A percentile compares a stretch with the other conserved stretches of the same genome.
Conservation (phyloP, 345 rosid species). For the Eucalyptus cloeziana region DNA sequence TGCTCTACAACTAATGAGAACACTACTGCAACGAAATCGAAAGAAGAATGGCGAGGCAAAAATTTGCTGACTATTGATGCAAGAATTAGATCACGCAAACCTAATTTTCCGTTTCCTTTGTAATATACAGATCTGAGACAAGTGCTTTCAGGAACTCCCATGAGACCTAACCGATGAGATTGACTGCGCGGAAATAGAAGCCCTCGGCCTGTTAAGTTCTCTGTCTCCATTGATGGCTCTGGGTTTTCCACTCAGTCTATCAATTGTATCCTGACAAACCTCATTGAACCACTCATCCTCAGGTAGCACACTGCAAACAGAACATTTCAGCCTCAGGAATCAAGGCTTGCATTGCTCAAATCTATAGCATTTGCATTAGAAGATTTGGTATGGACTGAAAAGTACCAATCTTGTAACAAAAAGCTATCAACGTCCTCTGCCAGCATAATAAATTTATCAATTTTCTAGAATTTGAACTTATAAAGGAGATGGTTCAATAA, state of each 20-base stretch:
- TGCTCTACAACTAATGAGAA: background rate
- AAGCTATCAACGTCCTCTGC: background rate
- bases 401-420: background rate
- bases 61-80: background rate
- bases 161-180: slow-evolving; percentile 88
- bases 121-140: slow-evolving; percentile 18
- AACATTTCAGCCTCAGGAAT: background rate
- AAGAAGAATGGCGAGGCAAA: background rate
- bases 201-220: slow-evolving; percentile 80
- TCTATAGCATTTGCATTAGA: background rate
- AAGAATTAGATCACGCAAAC: background rate
- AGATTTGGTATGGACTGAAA: background rate
- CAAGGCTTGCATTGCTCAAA: background rate
- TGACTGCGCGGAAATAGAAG: slow-evolving; percentile 93
- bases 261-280: slow-evolving; percentile 66
- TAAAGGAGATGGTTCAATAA: background rate
- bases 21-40: background rate
- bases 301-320: slow-evolving; percentile 56
- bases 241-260: slow-evolving; percentile 74
- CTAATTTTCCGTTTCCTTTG: background rate
- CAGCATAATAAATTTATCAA: background rate
- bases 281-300: slow-evolving; percentile 91
- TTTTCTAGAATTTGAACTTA: background rate
- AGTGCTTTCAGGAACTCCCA: slow-evolving; percentile 44
- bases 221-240: slow-evolving; percentile 75